These are phyloP conservation scores for Penicillium sp. DNA, from an alignment of 2,329 filamentous ascomycete species.

Conservation along the genomic window DNA sequence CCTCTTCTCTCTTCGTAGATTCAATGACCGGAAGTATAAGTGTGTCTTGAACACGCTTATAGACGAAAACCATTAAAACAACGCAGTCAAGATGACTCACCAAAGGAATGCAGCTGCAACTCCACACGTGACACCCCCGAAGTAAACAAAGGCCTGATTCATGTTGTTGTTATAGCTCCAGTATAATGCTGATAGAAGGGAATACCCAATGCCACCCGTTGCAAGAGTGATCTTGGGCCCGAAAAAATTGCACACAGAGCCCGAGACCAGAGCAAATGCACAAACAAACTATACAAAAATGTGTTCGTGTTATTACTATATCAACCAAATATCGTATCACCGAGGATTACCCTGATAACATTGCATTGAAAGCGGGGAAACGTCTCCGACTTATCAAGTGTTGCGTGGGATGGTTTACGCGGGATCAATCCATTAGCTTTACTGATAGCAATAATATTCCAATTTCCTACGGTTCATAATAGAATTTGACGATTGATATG, in stretches of 20 bases:
- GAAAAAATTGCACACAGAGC: conserved; percentile 69
- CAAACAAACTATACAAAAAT: conserved; percentile 18
- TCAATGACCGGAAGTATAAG: not conserved
- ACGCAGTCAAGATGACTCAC: conserved; percentile 31
- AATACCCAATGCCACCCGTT: conserved; percentile 75
- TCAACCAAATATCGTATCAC: not conserved
- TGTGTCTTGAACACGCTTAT: conserved; percentile 15
- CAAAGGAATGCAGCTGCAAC: conserved; percentile 78
- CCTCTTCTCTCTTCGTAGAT: not conserved
- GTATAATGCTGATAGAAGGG: conserved; percentile 70
- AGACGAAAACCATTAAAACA: conserved; percentile 16
- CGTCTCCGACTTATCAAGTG: not conserved
- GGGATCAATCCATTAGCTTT: not conserved
- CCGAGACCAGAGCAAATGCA: conserved; percentile 12
- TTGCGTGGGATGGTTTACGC: not conserved
- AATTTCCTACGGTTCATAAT: too few relatives aligned
- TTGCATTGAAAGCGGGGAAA: not conserved
- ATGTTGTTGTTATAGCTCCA: conserved; percentile 68
- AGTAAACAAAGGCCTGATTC: conserved; percentile 67
- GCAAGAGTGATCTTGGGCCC: conserved; percentile 68
- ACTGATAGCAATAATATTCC: too few relatives aligned
- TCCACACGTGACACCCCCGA: conserved; percentile 74
- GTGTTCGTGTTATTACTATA: conserved; percentile 16
- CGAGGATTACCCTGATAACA: not conserved
- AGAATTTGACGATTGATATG: too few relatives aligned